These are phyloP conservation scores for Cercospora sesami DNA, from an alignment of 2,329 filamentous ascomycete species.

Conservation along the genomic window DNA sequence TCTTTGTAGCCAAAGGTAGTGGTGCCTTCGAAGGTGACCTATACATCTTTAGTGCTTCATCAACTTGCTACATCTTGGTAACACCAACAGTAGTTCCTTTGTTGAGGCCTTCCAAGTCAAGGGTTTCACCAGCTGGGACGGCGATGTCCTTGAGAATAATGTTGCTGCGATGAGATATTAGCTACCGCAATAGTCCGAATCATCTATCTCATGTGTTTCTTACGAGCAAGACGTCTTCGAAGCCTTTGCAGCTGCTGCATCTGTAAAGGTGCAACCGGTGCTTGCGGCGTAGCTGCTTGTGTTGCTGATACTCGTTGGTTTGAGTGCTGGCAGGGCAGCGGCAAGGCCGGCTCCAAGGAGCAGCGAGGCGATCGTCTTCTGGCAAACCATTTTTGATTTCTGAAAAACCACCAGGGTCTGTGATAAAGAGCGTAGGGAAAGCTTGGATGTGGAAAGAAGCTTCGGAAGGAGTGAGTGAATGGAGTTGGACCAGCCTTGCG, in stretches of 20 bases:
- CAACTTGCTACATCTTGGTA: slow-evolving; percentile 39
- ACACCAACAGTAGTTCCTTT: slow-evolving; percentile 46
- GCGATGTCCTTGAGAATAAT: slow-evolving; percentile 46
- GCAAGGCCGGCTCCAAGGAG: slow-evolving; percentile 26
- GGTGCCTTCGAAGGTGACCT: slow-evolving; percentile 63
- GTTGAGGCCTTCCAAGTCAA: slow-evolving; percentile 46
- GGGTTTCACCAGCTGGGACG: slow-evolving; percentile 42
- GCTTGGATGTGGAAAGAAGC: slow-evolving; percentile 17
- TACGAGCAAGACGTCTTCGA: slow-evolving; percentile 45
- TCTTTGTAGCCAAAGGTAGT: slow-evolving; percentile 68
- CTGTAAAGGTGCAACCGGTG: slow-evolving; percentile 26
- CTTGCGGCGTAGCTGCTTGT: slow-evolving; percentile 1
- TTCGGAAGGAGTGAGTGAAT: slow-evolving; percentile 17
- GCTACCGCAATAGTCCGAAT: not conserved
- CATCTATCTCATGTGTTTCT: not conserved
- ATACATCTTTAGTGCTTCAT: slow-evolving; percentile 1
- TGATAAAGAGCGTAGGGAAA: slow-evolving; percentile 11
- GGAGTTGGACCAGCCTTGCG: not conserved
- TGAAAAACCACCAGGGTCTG: slow-evolving; percentile 11
- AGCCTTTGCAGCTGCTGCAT: slow-evolving; percentile 27
- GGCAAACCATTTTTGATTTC: slow-evolving; percentile 22
- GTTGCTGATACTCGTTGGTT: not conserved
- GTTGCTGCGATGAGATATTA: not conserved
- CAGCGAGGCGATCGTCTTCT: slow-evolving; percentile 23
- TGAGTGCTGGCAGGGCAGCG: slow-evolving; percentile 16